Evolutionary conservation across 192 early-diverging fungal species (phyloP).

Genomic region (Helicostylum pulchrum): DNA sequence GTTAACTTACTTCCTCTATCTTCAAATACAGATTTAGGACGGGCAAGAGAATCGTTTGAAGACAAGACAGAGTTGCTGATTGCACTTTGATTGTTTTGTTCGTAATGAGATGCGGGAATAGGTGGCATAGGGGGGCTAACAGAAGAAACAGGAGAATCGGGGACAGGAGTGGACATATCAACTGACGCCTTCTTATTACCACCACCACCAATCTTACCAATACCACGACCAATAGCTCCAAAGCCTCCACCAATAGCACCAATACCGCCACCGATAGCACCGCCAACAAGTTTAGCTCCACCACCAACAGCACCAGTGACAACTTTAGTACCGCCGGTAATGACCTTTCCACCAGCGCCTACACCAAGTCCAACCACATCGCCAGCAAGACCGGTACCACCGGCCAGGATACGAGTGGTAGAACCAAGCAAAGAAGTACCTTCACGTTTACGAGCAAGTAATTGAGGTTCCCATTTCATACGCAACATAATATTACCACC

Average conservation of each 20-base stretch:
- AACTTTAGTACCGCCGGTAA: constrained; percentile 31
- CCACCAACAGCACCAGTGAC: background rate
- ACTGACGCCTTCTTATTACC: no score
- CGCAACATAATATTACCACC: constrained; percentile 37
- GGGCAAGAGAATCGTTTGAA: background rate
- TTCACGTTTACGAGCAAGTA: constrained; percentile 33
- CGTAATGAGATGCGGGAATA: no score
- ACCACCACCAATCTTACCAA: background rate
- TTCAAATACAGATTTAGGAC: constrained; percentile 5
- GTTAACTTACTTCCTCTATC: constrained; percentile 15
- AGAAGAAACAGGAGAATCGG: background rate
- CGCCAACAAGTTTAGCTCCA: constrained; percentile 19
- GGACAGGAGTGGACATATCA: background rate
- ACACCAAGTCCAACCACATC: constrained; percentile 57
- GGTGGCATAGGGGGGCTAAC: background rate
- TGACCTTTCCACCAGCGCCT: constrained; percentile 37
- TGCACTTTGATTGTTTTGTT: no score
- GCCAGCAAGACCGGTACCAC: constrained; percentile 55
- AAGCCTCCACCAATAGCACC: constrained; percentile 11
- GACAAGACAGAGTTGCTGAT: background rate
- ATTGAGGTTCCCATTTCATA: constrained; percentile 58
- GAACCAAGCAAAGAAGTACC: constrained; percentile 21
- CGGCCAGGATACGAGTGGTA: constrained; percentile 44
- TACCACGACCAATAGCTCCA: constrained; percentile 1
- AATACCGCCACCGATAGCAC: constrained; percentile 26